phyloP scores from a whole-genome alignment of 106 monocot genomes.

The Amphibolis antarctica region DNA sequence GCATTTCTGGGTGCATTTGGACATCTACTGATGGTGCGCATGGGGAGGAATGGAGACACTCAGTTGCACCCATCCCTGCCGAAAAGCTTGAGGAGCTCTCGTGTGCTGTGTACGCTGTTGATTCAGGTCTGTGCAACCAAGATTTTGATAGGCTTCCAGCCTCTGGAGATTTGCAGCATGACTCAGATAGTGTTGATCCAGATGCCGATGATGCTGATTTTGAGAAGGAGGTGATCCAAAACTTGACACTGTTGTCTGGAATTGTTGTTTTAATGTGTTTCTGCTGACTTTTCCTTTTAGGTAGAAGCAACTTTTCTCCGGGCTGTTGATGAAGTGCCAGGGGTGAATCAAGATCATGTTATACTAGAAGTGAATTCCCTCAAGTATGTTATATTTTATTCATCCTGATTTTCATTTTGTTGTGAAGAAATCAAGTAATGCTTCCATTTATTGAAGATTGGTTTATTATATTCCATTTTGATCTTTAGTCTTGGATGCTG shows the following conservation, averaged over 20 bases:
- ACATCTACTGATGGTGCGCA: conserved; percentile 40
- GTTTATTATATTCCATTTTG: too few species aligned
- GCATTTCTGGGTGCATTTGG: conserved; percentile 77
- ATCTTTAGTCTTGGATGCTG: too few species aligned
- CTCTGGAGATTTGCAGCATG: conserved; percentile 51
- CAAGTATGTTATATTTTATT: conserved; percentile 10
- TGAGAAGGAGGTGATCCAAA: conserved; percentile 69
- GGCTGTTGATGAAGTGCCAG: conserved; percentile 45
- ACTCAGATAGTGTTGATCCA: conserved; percentile 40
- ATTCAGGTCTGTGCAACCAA: conserved; percentile 39
- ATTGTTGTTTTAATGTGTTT: conserved; percentile 2
- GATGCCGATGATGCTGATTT: conserved; percentile 60
- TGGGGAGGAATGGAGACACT: conserved; percentile 84
- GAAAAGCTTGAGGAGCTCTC: conserved; percentile 51
- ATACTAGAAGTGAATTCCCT: conserved; percentile 87
- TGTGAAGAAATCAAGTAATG: not conserved
- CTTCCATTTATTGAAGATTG: not conserved
- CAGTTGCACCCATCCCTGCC: conserved; percentile 73
- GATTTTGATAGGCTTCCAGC: conserved; percentile 27
- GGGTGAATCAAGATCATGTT: conserved; percentile 73
- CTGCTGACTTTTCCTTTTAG: conserved; percentile 26
- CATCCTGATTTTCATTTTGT: not conserved
- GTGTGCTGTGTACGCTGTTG: conserved; percentile 15
- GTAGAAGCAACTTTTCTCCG: conserved; percentile 93
- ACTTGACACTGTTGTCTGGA: not conserved